These are phyloP conservation scores for Cyclaneusma minus DNA, from an alignment of 2,329 filamentous ascomycete species.

Conservation along the genomic window DNA sequence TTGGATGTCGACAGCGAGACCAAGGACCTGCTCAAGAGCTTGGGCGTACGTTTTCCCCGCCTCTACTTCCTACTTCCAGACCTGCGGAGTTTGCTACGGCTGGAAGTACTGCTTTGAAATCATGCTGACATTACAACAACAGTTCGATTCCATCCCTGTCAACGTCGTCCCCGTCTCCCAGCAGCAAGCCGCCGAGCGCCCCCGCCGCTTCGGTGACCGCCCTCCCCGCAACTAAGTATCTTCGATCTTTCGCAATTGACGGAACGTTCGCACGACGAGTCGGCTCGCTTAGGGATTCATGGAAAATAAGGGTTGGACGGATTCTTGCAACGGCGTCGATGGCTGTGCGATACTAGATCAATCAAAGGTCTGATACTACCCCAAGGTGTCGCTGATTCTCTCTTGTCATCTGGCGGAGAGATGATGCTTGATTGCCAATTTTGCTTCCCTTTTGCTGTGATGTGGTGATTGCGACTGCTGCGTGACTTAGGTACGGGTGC, in stretches of 20 bases:
- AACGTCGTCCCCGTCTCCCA: constrained; percentile 86
- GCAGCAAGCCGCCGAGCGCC: constrained; percentile 72
- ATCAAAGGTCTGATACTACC: constrained; percentile 39
- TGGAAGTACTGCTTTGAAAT: background rate
- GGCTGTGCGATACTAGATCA: constrained; percentile 37
- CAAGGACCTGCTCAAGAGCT: constrained; percentile 97
- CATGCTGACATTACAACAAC: constrained; percentile 18
- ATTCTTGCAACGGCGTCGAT: constrained; percentile 11
- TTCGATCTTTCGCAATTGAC: no score
- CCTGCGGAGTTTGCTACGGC: no score
- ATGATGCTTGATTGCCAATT: constrained; percentile 90
- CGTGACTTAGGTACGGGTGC: no score
- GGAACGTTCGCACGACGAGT: no score
- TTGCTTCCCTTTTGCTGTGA: constrained; percentile 14
- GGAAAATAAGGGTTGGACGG: no score
- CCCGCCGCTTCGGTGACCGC: constrained; percentile 62
- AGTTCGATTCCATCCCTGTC: constrained; percentile 98
- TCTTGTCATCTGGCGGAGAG: constrained; percentile 28
- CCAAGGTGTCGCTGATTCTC: constrained; percentile 87
- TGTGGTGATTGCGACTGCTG: constrained; percentile 16
- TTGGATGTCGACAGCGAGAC: constrained; percentile 94
- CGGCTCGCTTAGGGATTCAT: no score
- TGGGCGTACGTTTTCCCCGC: constrained; percentile 62
- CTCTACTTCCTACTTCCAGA: constrained; percentile 5
- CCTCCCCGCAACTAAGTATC: constrained; percentile 28